Conservation (phyloP, 257 asterid genomes). For the Scutellaria galericulata region DNA sequence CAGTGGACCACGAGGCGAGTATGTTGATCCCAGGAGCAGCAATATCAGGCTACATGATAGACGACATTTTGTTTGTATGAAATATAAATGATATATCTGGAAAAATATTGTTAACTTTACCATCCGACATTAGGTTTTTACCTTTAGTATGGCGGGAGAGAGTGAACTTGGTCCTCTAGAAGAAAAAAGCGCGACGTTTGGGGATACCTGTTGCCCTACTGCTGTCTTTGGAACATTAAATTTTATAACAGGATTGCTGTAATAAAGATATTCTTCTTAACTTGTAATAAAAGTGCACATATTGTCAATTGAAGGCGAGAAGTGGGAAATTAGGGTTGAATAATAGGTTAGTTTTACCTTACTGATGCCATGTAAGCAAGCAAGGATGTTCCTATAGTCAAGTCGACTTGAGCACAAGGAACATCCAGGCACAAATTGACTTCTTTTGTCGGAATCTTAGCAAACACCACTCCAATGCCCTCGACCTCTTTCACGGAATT, state of each 20-base stretch:
- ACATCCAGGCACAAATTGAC: slow-evolving; percentile 42
- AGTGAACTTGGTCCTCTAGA: slow-evolving; percentile 53
- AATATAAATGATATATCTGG: not conserved
- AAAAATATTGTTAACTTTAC: not conserved
- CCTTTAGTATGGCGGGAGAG: slow-evolving; percentile 45
- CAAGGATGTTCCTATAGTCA: slow-evolving; percentile 41
- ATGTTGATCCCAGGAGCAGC: slow-evolving; percentile 49
- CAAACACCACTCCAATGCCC: slow-evolving; percentile 44
- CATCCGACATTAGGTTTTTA: not conserved
- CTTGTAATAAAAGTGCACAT: not conserved
- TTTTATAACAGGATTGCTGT: slow-evolving; percentile 46
- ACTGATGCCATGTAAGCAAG: slow-evolving; percentile 43
- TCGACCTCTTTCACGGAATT: slow-evolving; percentile 33
- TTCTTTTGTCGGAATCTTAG: slow-evolving; percentile 39
- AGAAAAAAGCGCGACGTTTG: slow-evolving; percentile 46
- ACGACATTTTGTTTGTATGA: not conserved
- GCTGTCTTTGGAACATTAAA: slow-evolving; percentile 44
- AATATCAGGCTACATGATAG: slow-evolving; percentile 43
- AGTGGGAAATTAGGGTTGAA: not conserved
- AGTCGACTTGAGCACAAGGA: slow-evolving; percentile 51
- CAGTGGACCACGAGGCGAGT: slow-evolving; percentile 47
- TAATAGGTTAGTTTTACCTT: slow-evolving; percentile 25
- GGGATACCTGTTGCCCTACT: slow-evolving; percentile 42
- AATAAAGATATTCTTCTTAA: slow-evolving; percentile 9
- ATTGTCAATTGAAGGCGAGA: not conserved